Base-by-base conservation (phyloP, 768 basidiomycete species). In the Ramaria rubella region DNA sequence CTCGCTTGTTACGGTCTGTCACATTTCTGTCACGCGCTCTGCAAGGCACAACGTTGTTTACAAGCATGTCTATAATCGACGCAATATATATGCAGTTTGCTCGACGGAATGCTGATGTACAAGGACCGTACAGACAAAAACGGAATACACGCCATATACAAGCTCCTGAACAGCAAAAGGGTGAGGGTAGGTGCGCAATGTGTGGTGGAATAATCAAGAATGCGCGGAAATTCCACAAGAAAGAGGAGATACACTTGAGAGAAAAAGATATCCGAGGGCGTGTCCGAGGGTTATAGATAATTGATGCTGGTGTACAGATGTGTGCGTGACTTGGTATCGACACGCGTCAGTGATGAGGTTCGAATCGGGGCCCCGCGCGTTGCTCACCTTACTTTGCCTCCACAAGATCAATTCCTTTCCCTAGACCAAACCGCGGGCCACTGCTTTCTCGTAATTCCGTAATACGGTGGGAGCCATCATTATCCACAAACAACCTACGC, bases 321-420 rank as follows among this genome's bases (percentile, higher is more conserved):
- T 14, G 19, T 40, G 38, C 19, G 38, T 40, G 38, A 40, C 38
- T 19, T 40, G n/a, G n/a, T n/a, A n/a, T n/a, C n/a, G n/a, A n/a
- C n/a, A n/a, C n/a, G n/a, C n/a, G n/a, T n/a, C n/a, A n/a, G n/a
- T n/a, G n/a, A n/a, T 40, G 38, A 40, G 15, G 19, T 40, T 19
- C 38, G 19, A 14, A 5, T 40, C 38, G 15, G 38, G 5, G 34
- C 19, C 15, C 38, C 19, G 38, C 15, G 38, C 15, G 38, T 40
- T 40, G 15, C 38, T 17, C 5, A 17, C 34, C 26, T 51, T 36
- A 58, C 48, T 52, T 50, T n/a, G 56, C 49, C 49, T 52, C 49
- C 6, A 58, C 51, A 5, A 58, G 29, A n/a, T 58, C 51, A 31
- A 52, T 58, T 2, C 58, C 46, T 40, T 44, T 53, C 4, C 46